Evolutionary conservation across 805 yeast species (phyloP), one percentile per base, ranked within the genome.

Genomic region (Danielia oregonensis): DNA sequence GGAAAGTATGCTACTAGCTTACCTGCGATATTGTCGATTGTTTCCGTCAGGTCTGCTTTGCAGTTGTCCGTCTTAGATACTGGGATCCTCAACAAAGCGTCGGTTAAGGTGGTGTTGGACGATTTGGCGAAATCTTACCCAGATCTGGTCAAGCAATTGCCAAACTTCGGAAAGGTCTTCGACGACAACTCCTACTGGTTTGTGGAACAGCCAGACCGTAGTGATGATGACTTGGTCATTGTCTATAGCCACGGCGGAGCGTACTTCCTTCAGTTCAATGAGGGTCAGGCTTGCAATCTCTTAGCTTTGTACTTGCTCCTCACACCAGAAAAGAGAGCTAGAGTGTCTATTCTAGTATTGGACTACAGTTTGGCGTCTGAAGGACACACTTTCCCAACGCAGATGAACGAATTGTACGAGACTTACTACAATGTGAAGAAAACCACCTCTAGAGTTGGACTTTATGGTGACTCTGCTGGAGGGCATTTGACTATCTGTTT

Each of bases 391-490:
- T 44, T 59, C 19, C 65, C 66, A 1, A 25, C 35, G 14, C 69
- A 60, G 39, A 24, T 55, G 10, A 33, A 41, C 26, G 59, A 63
- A 23, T 41, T 58, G 19, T 44, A 44, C 16, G 43, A 42, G 2
- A 50, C 59, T 4, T 57, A 60, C 36, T 28, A 7, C 8, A 5
- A 6, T 13, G 45, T 60, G 24, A 29, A 32, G 1, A 50, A 42
- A 5, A 51, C 56, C 7, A 40, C 41, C 32, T 37, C 43, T 7
- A 59, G 59, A 28, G 46, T 63, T 14, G 48, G 51, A n/a, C 41
- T 62, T 6, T 33, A 62, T 30, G 68, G 69, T 6, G 69, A 63
- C 42, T 59, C 66, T 1, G 67, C 67, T 15, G 69, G 69, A 17
- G 67, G 64, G 1, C 46, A 61, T 43, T 43, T 63, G 40, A 42